Conservation (phyloP, 1,284 basidiomycete species). For the Leccinum solheimii region DNA sequence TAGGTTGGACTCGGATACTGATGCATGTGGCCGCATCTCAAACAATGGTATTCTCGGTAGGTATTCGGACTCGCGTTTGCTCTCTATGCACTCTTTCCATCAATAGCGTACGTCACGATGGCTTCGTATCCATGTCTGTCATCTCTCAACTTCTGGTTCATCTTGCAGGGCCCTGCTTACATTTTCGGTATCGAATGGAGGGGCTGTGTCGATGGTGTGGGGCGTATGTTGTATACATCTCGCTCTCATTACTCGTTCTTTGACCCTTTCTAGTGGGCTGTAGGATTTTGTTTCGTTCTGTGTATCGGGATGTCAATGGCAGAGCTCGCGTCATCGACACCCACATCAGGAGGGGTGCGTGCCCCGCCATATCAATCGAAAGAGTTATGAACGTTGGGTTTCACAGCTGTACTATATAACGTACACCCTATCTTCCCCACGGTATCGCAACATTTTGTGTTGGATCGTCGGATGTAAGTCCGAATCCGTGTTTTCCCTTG, state of each 20-base stretch:
- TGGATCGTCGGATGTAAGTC: slow-evolving; percentile 46
- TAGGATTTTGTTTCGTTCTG: not conserved
- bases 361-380: not conserved
- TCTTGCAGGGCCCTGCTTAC: not conserved
- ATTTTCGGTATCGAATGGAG: not conserved
- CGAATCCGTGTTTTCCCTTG: not conserved
- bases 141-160: not conserved
- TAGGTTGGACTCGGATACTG: not conserved
- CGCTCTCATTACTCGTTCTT: not conserved
- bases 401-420: slow-evolving; percentile 42
- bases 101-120: slow-evolving; percentile 36
- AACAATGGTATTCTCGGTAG: slow-evolving; percentile 9
- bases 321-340: not conserved
- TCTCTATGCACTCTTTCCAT: slow-evolving; percentile 44
- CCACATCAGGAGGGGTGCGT: not conserved
- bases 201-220: not conserved
- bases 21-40: not conserved
- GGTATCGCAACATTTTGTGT: slow-evolving; percentile 36
- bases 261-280: not conserved
- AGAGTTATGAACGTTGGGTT: not conserved
- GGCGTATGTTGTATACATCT: not conserved
- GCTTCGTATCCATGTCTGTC: not conserved
- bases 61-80: slow-evolving; percentile 40
- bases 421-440: slow-evolving; percentile 36
- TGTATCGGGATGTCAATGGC: not conserved